phyloP scores from a whole-genome alignment of 306 rosid genomes.

The barrel medic (Medicago truncatula) region MtrunA17r5.0-ANR NC_053046.1:44464001-44464500 shows the following conservation, averaged over 20 bases:
- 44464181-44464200: slow-evolving; percentile 29
- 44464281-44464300: not conserved
- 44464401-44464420: slow-evolving; percentile 6
- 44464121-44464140: slow-evolving; percentile 23
- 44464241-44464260: slow-evolving; percentile 5
- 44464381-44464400: slow-evolving; percentile 10
- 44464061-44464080: slow-evolving; percentile 20
- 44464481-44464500: slow-evolving; percentile 8
- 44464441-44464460: not conserved
- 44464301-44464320: slow-evolving; percentile 16
- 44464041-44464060: slow-evolving; percentile 93
- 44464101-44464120: slow-evolving; percentile 6
- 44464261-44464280: not conserved
- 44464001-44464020: slow-evolving; percentile 89
- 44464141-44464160: not conserved
- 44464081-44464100: slow-evolving; percentile 24
- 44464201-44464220: not conserved
- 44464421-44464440: slow-evolving; percentile 3
- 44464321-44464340: slow-evolving; percentile 21
- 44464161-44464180: slow-evolving; percentile 13
- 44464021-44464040: slow-evolving; percentile 99
- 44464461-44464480: slow-evolving; percentile 4
- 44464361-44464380: slow-evolving; percentile 22
- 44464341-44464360: slow-evolving; percentile 25
- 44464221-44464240: slow-evolving; percentile 17